These are phyloP conservation scores for Ceratocystis variospora DNA, from an alignment of 2,329 filamentous ascomycete genomes.

Conservation along the genomic window DNA sequence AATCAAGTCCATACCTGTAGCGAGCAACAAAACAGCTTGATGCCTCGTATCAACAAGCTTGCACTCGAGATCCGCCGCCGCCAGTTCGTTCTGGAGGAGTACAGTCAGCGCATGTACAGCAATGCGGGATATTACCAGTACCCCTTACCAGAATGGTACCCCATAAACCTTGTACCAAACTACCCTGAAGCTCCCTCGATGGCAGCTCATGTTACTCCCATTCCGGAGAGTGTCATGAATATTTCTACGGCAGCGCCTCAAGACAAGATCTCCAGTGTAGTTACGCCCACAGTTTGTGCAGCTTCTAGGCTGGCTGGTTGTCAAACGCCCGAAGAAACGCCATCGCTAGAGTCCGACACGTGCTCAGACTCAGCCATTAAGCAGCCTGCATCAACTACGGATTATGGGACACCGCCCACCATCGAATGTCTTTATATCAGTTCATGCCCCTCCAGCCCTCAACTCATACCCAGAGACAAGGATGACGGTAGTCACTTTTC, in stretches of 20 bases:
- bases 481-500: not conserved
- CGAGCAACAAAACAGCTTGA: conserved; percentile 15
- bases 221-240: not conserved
- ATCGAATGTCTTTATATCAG: conserved; percentile 4
- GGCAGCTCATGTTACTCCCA: too few relatives aligned
- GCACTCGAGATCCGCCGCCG: conserved; percentile 17
- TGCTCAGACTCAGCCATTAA: conserved; percentile 12
- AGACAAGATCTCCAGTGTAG: not conserved
- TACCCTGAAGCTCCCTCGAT: not conserved
- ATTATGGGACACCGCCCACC: not conserved
- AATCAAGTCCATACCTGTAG: conserved; percentile 11
- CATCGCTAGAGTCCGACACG: conserved; percentile 13
- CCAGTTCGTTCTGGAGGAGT: conserved; percentile 16
- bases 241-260: not conserved
- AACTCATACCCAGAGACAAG: not conserved
- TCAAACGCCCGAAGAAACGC: conserved; percentile 10
- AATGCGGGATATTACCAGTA: not conserved
- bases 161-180: not conserved
- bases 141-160: not conserved
- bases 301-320: not conserved
- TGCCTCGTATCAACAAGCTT: conserved; percentile 16
- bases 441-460: conserved; percentile 17
- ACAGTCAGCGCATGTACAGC: conserved; percentile 13
- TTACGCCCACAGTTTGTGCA: not conserved
- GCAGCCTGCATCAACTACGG: not conserved